Evolutionary conservation across 371 early-diverging fungal species (phyloP).

Genomic region (Mucor racemosus): DNA sequence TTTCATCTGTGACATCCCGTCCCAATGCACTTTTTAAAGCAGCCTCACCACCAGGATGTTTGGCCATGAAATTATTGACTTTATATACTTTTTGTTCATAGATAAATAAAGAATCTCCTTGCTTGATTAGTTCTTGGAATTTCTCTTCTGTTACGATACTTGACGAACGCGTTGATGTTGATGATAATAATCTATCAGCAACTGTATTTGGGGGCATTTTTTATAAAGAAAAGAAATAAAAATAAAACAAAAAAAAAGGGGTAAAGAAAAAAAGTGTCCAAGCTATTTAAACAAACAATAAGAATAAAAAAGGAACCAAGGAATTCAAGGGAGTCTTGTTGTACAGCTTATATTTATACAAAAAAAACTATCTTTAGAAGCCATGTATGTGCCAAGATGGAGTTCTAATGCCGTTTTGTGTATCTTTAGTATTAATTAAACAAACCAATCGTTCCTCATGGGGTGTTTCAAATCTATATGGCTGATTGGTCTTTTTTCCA

Average conservation of each 20-base stretch:
- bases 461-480: slow-evolving; percentile 15
- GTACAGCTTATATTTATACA: slow-evolving; percentile 10
- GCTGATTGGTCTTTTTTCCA: slow-evolving; percentile 9
- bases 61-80: slow-evolving; percentile 78
- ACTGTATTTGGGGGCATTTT: slow-evolving; percentile 24
- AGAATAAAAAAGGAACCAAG: slow-evolving; percentile 5
- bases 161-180: slow-evolving; percentile 11
- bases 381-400: slow-evolving; percentile 5
- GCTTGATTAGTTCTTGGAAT: slow-evolving; percentile 51
- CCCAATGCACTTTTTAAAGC: slow-evolving; percentile 86
- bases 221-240: not conserved
- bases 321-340: slow-evolving; percentile 10
- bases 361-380: not conserved
- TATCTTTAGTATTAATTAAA: slow-evolving; percentile 15
- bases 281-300: slow-evolving; percentile 9
- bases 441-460: slow-evolving; percentile 13
- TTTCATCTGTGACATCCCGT: slow-evolving; percentile 91
- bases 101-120: slow-evolving; percentile 75
- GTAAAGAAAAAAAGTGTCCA: not conserved
- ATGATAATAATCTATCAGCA: slow-evolving; percentile 9
- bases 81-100: slow-evolving; percentile 85
- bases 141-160: slow-evolving; percentile 40
- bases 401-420: slow-evolving; percentile 15
- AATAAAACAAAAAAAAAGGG: not conserved
- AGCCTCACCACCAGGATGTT: slow-evolving; percentile 93